Evolutionary conservation across 352 stramenopile genomes (phyloP).

Genomic region (Bremia lactucae): DNA sequence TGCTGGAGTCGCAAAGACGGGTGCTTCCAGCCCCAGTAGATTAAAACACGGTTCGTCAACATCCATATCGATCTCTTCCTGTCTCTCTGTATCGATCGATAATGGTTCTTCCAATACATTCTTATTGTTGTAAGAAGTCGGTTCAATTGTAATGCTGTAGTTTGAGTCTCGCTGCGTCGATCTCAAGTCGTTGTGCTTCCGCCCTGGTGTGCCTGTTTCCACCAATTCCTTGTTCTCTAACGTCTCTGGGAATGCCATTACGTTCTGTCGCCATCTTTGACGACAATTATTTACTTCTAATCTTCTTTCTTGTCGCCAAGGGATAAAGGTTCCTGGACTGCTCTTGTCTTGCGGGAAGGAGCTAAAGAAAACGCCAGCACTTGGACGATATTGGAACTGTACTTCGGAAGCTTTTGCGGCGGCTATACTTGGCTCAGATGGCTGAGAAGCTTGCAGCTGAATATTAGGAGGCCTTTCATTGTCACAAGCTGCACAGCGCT

Average conservation of each 20-base stretch:
- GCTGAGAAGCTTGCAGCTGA: neutral
- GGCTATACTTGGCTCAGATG: neutral
- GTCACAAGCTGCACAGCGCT: slow-evolving; percentile 42
- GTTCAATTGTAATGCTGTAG: too few species aligned
- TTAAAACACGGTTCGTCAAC: slow-evolving; percentile 39
- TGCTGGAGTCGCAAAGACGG: slow-evolving; percentile 10
- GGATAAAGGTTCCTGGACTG: neutral
- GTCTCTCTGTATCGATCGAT: too few species aligned
- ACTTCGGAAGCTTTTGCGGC: slow-evolving; percentile 1
- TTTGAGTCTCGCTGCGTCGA: neutral
- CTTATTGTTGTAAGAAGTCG: too few species aligned
- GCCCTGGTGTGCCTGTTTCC: slow-evolving; percentile 4
- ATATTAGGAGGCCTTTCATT: slow-evolving; percentile 19
- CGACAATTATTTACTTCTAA: slow-evolving; percentile 27
- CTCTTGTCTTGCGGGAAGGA: slow-evolving; percentile 5
- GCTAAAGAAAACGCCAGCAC: slow-evolving; percentile 36
- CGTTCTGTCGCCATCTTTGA: slow-evolving; percentile 1
- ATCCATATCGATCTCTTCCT: slow-evolving; percentile 13
- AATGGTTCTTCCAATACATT: too few species aligned
- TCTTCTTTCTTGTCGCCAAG: slow-evolving; percentile 26
- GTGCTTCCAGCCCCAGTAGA: slow-evolving; percentile 22
- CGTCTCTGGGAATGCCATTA: neutral
- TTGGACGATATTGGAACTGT: slow-evolving; percentile 10
- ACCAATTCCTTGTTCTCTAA: slow-evolving; percentile 1
- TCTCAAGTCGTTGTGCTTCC: too few species aligned